A percentile compares a stretch with the other conserved stretches of the same genome.
phyloP scores from a whole-genome alignment of 1,284 basidiomycete species.

The Amylostereum chailletii region DNA sequence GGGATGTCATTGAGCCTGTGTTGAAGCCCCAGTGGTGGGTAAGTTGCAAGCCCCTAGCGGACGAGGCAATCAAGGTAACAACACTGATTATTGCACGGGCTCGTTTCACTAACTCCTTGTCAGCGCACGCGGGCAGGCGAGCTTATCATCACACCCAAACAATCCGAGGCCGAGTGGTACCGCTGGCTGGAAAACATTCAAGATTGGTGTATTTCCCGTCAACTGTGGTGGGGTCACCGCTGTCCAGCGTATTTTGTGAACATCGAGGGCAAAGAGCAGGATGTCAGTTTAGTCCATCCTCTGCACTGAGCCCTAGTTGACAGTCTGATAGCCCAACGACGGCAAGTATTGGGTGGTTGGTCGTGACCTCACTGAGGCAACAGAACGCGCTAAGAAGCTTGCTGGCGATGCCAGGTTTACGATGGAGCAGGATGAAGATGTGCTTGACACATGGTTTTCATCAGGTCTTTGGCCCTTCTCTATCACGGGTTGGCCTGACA shows the following conservation, averaged over 20 bases:
- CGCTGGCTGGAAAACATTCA: conserved; percentile 95
- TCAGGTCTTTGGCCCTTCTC: conserved; percentile 98
- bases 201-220: conserved; percentile 99
- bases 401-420: conserved; percentile 69
- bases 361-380: conserved; percentile 73
- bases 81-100: not conserved
- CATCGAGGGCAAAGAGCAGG: conserved; percentile 73
- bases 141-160: conserved; percentile 74
- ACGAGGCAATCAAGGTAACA: conserved; percentile 77
- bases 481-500: conserved; percentile 94
- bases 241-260: conserved; percentile 92
- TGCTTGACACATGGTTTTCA: conserved; percentile 99
- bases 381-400: conserved; percentile 65
- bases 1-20: conserved; percentile 92
- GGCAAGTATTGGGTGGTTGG: conserved; percentile 91
- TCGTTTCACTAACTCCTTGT: not conserved
- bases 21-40: conserved; percentile 99
- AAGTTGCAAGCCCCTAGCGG: conserved; percentile 85
- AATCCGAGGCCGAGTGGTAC: conserved; percentile 92
- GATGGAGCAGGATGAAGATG: conserved; percentile 93
- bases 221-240: conserved; percentile 99
- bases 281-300: conserved; percentile 38
- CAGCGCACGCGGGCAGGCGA: conserved; percentile 86
- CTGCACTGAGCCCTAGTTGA: not conserved
- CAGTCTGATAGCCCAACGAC: conserved; percentile 45